Evolutionary conservation across 2,329 filamentous ascomycete genomes (phyloP).

Genomic region (Neopestalotiopsis sp.): DNA sequence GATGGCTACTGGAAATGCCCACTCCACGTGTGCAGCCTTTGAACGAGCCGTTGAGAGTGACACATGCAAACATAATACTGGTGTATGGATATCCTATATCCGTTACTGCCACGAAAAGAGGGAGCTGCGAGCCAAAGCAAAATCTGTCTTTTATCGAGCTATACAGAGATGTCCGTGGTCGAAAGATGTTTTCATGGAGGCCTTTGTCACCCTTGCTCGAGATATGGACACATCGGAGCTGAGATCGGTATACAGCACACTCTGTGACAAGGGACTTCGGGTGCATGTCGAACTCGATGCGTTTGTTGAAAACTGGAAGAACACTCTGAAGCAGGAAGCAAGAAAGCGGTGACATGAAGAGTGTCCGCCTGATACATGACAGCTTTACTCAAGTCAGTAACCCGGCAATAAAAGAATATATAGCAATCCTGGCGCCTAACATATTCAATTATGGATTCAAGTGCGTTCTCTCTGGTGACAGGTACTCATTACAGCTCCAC

Average conservation of each 20-base stretch:
- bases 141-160: conserved; percentile 37
- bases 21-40: conserved; percentile 56
- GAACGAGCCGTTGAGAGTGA: conserved; percentile 54
- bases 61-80: conserved; percentile 42
- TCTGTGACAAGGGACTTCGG: conserved; percentile 54
- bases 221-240: conserved; percentile 55
- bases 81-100: conserved; percentile 57
- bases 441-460: too few species aligned
- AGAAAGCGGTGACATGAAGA: not conserved
- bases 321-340: conserved; percentile 22
- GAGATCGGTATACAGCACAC: conserved; percentile 51
- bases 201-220: conserved; percentile 48
- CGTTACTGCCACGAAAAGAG: conserved; percentile 45
- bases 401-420: not conserved
- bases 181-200: conserved; percentile 58
- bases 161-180: conserved; percentile 44
- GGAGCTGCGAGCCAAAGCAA: conserved; percentile 31
- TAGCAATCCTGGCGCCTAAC: not conserved
- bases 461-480: too few species aligned
- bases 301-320: conserved; percentile 43
- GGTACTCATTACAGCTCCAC: too few species aligned
- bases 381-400: not conserved
- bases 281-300: conserved; percentile 58
- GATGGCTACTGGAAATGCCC: conserved; percentile 49
- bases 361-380: not conserved